Evolutionary conservation across 495 filamentous ascomycete genomes (phyloP).

Genomic region (Talaromyces borbonicus): DNA sequence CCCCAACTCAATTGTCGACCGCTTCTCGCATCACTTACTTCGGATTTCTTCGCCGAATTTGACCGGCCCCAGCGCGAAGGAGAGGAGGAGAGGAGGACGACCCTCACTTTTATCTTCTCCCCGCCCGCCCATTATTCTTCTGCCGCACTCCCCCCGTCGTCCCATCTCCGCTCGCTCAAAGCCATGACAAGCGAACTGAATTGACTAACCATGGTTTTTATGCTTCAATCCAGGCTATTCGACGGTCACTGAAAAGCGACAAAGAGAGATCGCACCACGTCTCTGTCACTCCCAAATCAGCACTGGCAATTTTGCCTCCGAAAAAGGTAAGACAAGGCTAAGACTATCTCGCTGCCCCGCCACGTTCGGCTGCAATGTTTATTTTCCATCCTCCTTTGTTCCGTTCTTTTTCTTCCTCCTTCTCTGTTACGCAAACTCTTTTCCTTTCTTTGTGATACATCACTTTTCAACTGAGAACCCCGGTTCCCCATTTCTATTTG

Average conservation of each 20-base stretch:
- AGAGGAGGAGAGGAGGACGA: too few species aligned
- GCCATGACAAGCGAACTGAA: conserved; percentile 12
- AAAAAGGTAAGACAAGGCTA: conserved; percentile 67
- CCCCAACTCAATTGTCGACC: too few species aligned
- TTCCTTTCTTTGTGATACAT: neutral
- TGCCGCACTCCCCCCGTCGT: neutral
- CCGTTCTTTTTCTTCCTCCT: too few species aligned
- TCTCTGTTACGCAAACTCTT: too few species aligned
- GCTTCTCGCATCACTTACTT: too few species aligned
- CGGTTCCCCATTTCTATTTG: conserved; percentile 9
- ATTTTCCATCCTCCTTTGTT: too few species aligned
- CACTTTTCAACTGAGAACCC: conserved; percentile 6
- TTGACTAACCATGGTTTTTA: neutral
- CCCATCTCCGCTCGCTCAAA: neutral
- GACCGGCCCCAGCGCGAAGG: too few species aligned
- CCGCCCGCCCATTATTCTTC: too few species aligned
- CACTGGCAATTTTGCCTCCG: conserved; percentile 89
- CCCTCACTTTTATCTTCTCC: too few species aligned
- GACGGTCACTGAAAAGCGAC: conserved; percentile 80
- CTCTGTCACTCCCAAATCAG: conserved; percentile 84
- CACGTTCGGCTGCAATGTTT: conserved; percentile 7
- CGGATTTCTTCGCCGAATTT: too few species aligned
- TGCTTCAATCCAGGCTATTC: conserved; percentile 48
- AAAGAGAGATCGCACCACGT: conserved; percentile 73
- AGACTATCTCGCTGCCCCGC: conserved; percentile 4